phyloP scores from a whole-genome alignment of 1,284 basidiomycete genomes.

The Leccinum laetum region DNA sequence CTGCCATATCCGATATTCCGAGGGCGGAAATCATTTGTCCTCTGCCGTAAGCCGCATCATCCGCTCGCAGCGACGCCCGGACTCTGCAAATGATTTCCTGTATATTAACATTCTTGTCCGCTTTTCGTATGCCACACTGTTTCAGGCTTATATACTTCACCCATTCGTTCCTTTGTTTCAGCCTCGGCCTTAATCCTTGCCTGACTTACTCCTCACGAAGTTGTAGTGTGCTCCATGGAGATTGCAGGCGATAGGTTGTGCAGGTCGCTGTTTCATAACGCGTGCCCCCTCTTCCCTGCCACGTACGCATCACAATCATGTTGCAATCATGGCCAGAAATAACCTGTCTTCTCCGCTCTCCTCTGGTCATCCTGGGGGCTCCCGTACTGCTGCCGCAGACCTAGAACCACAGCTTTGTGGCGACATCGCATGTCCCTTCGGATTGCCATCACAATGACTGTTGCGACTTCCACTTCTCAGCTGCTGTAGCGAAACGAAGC shows the following conservation, averaged over 20 bases:
- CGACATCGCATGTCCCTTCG: not conserved
- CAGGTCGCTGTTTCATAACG: not conserved
- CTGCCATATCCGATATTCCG: constrained; percentile 13
- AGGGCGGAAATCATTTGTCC: constrained; percentile 5
- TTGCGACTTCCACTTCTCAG: not conserved
- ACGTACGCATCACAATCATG: constrained; percentile 3
- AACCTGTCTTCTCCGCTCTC: not conserved
- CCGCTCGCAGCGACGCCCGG: not conserved
- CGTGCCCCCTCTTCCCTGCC: not conserved
- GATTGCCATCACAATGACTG: not conserved
- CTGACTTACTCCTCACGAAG: not conserved
- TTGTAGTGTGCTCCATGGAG: constrained; percentile 2
- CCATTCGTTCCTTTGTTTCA: constrained; percentile 1
- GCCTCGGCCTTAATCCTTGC: constrained; percentile 2
- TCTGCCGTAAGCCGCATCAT: constrained; percentile 10
- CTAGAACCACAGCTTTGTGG: not conserved
- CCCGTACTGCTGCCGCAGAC: not conserved
- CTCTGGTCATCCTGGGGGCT: not conserved
- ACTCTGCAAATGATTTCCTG: constrained; percentile 1
- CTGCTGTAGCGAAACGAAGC: not conserved
- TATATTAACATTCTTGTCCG: constrained; percentile 3
- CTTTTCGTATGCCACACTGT: constrained; percentile 2
- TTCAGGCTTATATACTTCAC: constrained; percentile 6
- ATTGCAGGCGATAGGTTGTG: constrained; percentile 1
- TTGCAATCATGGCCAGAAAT: constrained; percentile 2